These are phyloP conservation scores for Stenocarpella maydis DNA, from an alignment of 2,329 filamentous ascomycete genomes.

Conservation along the genomic window DNA sequence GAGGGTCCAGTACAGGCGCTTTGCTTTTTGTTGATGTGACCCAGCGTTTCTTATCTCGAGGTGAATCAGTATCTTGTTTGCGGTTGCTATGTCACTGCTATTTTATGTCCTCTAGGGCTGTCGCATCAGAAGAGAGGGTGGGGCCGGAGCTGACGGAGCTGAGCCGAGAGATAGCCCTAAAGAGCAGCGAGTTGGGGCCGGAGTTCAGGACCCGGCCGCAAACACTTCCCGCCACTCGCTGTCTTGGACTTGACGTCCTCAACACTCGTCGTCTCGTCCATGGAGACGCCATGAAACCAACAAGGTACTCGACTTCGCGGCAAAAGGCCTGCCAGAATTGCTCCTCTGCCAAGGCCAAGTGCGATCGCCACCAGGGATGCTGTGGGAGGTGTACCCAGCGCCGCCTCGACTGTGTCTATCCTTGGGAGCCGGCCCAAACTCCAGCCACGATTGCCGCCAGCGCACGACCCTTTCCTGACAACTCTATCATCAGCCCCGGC, in stretches of 20 bases:
- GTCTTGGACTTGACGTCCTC: not conserved
- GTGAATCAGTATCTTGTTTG: no score
- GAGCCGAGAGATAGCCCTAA: not conserved
- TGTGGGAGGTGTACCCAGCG: conserved; percentile 47
- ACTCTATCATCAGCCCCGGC: not conserved
- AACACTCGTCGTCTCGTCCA: no score
- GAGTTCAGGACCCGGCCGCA: not conserved
- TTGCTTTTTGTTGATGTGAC: no score
- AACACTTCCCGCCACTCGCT: no score
- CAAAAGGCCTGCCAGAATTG: conserved; percentile 47
- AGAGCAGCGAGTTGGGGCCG: not conserved
- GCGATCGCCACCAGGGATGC: conserved; percentile 45
- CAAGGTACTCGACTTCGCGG: not conserved
- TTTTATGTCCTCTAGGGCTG: not conserved
- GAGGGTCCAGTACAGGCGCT: no score
- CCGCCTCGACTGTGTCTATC: conserved; percentile 44
- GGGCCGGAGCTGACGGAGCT: not conserved
- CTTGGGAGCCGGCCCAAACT: conserved; percentile 26
- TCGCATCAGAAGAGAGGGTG: not conserved
- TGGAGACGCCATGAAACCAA: not conserved
- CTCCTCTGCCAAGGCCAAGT: conserved; percentile 49
- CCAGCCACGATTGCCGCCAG: not conserved
- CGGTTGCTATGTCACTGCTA: not conserved
- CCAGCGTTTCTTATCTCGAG: no score
- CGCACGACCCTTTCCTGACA: not conserved